These are phyloP conservation scores for Lasiodiplodia theobromae DNA, from an alignment of 2,329 filamentous ascomycete genomes.

Conservation along the genomic window DNA sequence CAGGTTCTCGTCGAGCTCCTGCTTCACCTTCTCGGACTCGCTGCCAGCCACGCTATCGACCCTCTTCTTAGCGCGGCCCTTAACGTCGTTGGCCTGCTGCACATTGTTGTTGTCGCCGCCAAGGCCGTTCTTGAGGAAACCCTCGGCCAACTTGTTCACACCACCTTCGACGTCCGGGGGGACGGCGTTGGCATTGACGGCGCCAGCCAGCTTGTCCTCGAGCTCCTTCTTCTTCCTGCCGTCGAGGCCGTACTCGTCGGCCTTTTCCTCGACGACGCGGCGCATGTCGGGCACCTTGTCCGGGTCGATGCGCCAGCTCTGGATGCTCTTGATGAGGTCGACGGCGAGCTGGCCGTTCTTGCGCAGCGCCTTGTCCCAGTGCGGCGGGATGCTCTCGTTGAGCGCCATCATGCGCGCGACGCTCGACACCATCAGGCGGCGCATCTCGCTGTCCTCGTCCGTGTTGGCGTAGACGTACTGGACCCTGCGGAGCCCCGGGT, in stretches of 20 bases:
- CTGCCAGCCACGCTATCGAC: slow-evolving; percentile 30
- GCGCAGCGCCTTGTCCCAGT: slow-evolving; percentile 63
- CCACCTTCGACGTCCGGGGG: no score
- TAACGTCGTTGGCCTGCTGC: slow-evolving; percentile 31
- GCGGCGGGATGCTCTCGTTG: slow-evolving; percentile 56
- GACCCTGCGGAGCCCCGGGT: slow-evolving; percentile 60
- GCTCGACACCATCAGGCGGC: slow-evolving; percentile 56
- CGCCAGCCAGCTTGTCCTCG: slow-evolving; percentile 35
- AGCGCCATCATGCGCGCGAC: slow-evolving; percentile 60
- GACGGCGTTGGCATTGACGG: slow-evolving; percentile 34
- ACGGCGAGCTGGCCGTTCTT: slow-evolving; percentile 64
- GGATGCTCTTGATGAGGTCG: slow-evolving; percentile 61
- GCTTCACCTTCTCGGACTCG: slow-evolving; percentile 32
- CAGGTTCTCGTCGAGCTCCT: slow-evolving; percentile 39
- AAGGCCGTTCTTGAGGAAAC: slow-evolving; percentile 3
- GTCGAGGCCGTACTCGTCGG: slow-evolving; percentile 40
- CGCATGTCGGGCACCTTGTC: slow-evolving; percentile 58
- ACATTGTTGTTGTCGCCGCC: neutral
- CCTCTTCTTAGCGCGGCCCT: slow-evolving; percentile 33
- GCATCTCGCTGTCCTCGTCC: slow-evolving; percentile 54
- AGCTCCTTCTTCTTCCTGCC: slow-evolving; percentile 40
- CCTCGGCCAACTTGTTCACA: slow-evolving; percentile 35
- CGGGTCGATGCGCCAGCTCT: slow-evolving; percentile 61
- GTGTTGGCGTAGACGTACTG: slow-evolving; percentile 62
- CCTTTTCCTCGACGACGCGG: slow-evolving; percentile 50